These are phyloP conservation scores for Penicillium brasilianum DNA, from an alignment of 2,329 filamentous ascomycete species.

Conservation along the genomic window DNA sequence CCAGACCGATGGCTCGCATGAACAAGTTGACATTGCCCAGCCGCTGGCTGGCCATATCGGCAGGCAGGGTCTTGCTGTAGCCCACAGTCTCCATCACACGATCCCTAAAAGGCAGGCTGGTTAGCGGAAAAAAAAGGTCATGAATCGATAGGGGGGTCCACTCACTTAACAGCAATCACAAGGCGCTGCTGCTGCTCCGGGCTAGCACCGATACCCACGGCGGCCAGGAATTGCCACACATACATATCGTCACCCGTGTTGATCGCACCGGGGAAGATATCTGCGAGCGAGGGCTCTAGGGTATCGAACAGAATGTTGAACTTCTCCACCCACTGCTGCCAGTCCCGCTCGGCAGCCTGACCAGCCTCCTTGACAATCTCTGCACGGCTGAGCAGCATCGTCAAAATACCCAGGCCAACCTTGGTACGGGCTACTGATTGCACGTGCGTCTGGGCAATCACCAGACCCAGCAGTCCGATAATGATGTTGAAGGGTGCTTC, in stretches of 20 bases:
- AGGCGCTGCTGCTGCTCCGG: conserved; percentile 94
- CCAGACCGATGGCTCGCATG: conserved; percentile 97
- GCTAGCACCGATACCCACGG: conserved; percentile 89
- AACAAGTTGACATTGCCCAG: conserved; percentile 95
- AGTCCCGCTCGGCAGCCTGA: conserved; percentile 71
- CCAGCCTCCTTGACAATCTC: conserved; percentile 88
- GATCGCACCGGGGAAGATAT: conserved; percentile 90
- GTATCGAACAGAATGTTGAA: conserved; percentile 88
- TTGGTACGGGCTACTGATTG: conserved; percentile 83
- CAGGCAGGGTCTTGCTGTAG: conserved; percentile 85
- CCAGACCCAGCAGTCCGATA: conserved; percentile 82
- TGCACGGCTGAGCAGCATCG: conserved; percentile 90
- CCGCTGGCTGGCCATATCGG: conserved; percentile 81
- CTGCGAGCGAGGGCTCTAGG: conserved; percentile 79
- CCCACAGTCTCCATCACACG: conserved; percentile 94
- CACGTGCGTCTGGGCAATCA: conserved; percentile 80
- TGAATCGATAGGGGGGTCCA: conserved; percentile 17
- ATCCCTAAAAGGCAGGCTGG: conserved; percentile 57
- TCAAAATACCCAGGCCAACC: conserved; percentile 86
- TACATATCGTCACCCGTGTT: conserved; percentile 92
- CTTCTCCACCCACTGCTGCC: conserved; percentile 80
- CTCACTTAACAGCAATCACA: conserved; percentile 86
- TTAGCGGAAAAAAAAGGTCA: conserved; percentile 23
- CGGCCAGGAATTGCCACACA: conserved; percentile 96
- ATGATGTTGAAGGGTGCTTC: conserved; percentile 91